Percentiles rank a stretch among this genome's conserved stretches.
These are phyloP conservation scores for Microbotryomycetes sp. DNA, from an alignment of 1,284 basidiomycete genomes.

Conservation along the genomic window DNA sequence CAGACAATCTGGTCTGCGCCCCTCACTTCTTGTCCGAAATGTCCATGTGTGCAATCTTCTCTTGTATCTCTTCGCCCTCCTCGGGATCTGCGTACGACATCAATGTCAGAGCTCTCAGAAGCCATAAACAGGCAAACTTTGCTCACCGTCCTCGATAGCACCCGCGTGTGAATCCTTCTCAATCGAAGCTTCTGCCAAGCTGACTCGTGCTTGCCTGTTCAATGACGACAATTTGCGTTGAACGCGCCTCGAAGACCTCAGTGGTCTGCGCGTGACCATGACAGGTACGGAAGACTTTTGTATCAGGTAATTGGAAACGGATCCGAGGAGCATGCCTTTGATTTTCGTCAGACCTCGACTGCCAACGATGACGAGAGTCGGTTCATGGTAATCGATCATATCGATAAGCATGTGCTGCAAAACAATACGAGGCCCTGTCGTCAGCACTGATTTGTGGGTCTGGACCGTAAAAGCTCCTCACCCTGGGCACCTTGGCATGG, in stretches of 20 bases:
- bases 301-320: constrained; percentile 92
- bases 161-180: constrained; percentile 50
- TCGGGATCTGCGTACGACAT: neutral
- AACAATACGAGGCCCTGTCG: constrained; percentile 55
- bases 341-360: constrained; percentile 82
- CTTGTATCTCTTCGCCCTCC: constrained; percentile 3
- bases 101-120: neutral
- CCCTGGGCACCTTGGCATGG: constrained; percentile 52
- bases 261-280: constrained; percentile 75
- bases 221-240: constrained; percentile 41
- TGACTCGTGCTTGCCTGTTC: constrained; percentile 55
- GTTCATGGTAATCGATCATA: constrained; percentile 79
- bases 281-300: constrained; percentile 86
- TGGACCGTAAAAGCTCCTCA: neutral
- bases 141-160: constrained; percentile 4
- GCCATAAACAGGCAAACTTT: neutral
- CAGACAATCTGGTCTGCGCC: too few species aligned
- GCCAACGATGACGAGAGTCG: constrained; percentile 90
- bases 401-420: constrained; percentile 77
- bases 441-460: constrained; percentile 3
- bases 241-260: constrained; percentile 59
- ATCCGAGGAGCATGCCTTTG: constrained; percentile 92
- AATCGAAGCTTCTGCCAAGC: constrained; percentile 74
- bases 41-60: constrained; percentile 2
- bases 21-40: neutral